Conservation (phyloP, 2,329 filamentous ascomycete genomes). For the Triangularia setosa region DNA sequence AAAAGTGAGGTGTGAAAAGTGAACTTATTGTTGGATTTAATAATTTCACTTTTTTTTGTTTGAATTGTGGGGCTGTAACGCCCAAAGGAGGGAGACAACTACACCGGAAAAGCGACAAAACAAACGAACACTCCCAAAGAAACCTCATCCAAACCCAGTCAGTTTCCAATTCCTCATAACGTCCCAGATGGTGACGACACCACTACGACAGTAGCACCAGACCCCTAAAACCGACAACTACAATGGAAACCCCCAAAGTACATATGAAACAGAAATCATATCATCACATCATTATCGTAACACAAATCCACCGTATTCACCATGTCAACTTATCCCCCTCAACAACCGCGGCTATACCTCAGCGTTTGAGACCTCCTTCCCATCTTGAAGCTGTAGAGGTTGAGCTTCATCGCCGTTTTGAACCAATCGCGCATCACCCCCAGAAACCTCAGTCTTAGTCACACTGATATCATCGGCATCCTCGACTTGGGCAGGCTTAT, state of each 20-base stretch:
- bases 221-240: background rate
- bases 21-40: background rate
- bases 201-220: background rate
- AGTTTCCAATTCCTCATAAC: background rate
- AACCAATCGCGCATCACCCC: background rate
- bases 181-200: background rate
- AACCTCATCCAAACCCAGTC: background rate
- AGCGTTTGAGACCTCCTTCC: background rate
- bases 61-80: background rate
- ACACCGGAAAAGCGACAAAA: background rate
- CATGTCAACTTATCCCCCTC: background rate
- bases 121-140: background rate
- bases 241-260: background rate
- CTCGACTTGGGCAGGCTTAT: background rate
- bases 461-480: constrained; percentile 1
- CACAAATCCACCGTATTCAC: background rate
- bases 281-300: background rate
- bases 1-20: background rate
- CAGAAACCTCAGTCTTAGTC: background rate
- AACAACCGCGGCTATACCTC: background rate
- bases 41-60: background rate
- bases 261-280: background rate
- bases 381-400: background rate
- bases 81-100: background rate
- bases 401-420: background rate